Evolutionary conservation across 192 early-diverging fungal genomes (phyloP), one percentile per base, ranked within the genome.

Genomic region (Neocallimastix lanati): DNA sequence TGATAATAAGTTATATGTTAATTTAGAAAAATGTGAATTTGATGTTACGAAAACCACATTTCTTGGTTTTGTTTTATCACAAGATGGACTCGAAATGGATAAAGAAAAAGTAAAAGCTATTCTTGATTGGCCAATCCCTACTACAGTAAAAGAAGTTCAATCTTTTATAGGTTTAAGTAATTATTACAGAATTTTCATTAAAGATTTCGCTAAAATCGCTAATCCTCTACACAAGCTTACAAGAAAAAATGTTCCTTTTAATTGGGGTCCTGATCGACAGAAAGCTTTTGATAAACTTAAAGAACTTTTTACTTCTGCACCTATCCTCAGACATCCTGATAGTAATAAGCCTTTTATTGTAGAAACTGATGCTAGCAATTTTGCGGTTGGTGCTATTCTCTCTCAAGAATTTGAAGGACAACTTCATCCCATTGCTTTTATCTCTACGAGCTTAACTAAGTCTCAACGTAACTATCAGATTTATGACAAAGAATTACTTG

Each of bases 11-110:
- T 77, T 87, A 25, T 80, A 81, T 28, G 40, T 83, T 28, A 87
- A 87, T 36, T 83, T 82, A 14, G 80, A 80, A 30, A 88, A 88
- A 76, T 85, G 86, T 77, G 21, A 78, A n/a, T 86, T 82, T 76
- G 30, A 33, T 33, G 30, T 33, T 33, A 33, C 30, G 11, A 33
- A n/a, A 33, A 33, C 30, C 30, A 33, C 36, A 80, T 80, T 29
- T 77, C 78, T 81, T 77, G 80, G 83, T 21, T 82, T 84, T 78
- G 76, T 87, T 29, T 77, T 88, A 28, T 80, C 82, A 11, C 28
- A 76, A n/a, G 78, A 83, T 25, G 87, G 86, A 28, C 77, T 86
- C 28, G 12, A 76, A 25, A 83, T 85, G 77, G 82, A 82, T 33
- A 77, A 77, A 6, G 29, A 18, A 29, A n/a, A 88, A 87, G 80